These are phyloP conservation scores for Theileria annulata DNA, from an alignment of 169 alveolate genomes.

Conservation along the genomic window DNA sequence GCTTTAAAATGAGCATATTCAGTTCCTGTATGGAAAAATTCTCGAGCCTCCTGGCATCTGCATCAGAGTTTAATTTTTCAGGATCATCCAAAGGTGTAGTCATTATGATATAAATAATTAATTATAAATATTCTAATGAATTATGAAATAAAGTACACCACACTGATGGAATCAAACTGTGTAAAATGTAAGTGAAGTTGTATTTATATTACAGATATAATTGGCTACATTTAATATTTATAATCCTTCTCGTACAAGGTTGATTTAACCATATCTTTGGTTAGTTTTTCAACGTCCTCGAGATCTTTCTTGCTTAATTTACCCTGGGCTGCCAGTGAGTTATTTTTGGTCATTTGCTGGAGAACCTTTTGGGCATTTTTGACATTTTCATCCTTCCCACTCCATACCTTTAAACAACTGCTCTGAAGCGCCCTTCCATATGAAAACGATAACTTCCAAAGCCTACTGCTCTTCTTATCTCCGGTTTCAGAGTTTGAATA, in stretches of 20 bases:
- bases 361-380: constrained; percentile 94
- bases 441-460: constrained; percentile 96
- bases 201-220: background rate
- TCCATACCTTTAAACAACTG: constrained; percentile 94
- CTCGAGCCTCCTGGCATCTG: constrained; percentile 10
- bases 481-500: constrained; percentile 5
- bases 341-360: constrained; percentile 93
- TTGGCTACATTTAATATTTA: constrained; percentile 6
- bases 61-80: background rate
- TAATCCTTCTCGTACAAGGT: constrained; percentile 15
- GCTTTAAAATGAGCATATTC: constrained; percentile 47
- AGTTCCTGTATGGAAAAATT: constrained; percentile 60
- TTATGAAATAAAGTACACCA: background rate
- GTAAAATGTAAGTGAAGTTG: background rate
- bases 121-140: background rate
- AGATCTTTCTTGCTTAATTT: constrained; percentile 79
- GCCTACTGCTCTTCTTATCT: constrained; percentile 73
- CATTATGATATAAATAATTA: background rate
- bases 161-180: background rate
- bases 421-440: constrained; percentile 99
- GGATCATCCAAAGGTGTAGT: constrained; percentile 4
- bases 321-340: constrained; percentile 95
- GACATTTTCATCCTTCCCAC: constrained; percentile 93
- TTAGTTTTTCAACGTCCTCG: constrained; percentile 23
- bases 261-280: background rate